Percentiles rank a stretch among this genome's conserved stretches.
phyloP scores from a whole-genome alignment of 106 monocot species.

The Platanthera guangdongensis region DNA sequence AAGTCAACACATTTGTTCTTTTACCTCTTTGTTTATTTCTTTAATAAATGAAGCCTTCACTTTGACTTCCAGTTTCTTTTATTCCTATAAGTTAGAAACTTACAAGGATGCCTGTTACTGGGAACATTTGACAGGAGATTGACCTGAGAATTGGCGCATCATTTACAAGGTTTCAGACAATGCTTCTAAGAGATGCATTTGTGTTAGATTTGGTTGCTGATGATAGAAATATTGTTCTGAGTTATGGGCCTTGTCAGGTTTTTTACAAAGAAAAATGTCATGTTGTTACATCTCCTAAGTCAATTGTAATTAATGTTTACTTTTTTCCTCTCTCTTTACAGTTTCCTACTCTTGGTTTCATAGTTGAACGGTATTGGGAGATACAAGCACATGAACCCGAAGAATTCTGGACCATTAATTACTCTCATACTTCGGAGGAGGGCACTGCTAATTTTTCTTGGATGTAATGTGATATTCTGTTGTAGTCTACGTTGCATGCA shows the following conservation, averaged over 20 bases:
- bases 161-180: slow-evolving; percentile 96
- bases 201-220: slow-evolving; percentile 60
- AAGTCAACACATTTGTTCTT: neutral
- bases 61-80: neutral
- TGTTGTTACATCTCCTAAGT: neutral
- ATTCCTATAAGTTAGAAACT: neutral
- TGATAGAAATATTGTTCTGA: slow-evolving; percentile 68
- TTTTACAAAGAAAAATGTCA: slow-evolving; percentile 1
- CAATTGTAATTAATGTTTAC: neutral
- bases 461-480: slow-evolving; percentile 32
- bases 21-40: neutral
- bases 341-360: slow-evolving; percentile 99
- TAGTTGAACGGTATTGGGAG: slow-evolving; percentile 96
- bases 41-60: neutral
- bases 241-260: slow-evolving; percentile 99
- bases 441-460: slow-evolving; percentile 72
- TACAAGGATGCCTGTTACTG: neutral
- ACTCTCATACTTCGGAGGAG: slow-evolving; percentile 78
- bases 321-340: slow-evolving; percentile 12
- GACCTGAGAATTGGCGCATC: slow-evolving; percentile 96
- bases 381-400: slow-evolving; percentile 94
- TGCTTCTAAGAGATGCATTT: slow-evolving; percentile 89
- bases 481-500: neutral
- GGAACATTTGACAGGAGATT: slow-evolving; percentile 65
- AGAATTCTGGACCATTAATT: slow-evolving; percentile 96